A percentile compares a stretch with the other conserved stretches of the same genome.
Evolutionary conservation across 306 rosid species (phyloP).

Genomic region (Castanea mollissima): DNA sequence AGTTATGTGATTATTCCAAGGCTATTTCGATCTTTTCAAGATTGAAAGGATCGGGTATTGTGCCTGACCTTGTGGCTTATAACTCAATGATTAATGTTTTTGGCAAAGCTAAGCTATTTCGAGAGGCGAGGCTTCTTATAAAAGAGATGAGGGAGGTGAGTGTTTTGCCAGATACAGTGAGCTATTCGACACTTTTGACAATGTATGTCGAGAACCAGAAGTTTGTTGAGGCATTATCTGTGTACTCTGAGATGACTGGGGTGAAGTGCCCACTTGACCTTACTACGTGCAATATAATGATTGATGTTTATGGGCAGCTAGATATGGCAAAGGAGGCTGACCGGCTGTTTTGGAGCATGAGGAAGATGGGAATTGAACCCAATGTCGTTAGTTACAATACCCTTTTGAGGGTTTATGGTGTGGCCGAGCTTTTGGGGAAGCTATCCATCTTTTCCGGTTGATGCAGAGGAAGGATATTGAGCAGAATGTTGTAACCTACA

Average conservation of each 20-base stretch:
- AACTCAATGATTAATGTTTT: slow-evolving; percentile 84
- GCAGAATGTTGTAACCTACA: slow-evolving; percentile 84
- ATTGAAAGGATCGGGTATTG: slow-evolving; percentile 54
- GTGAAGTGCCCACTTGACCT: slow-evolving; percentile 61
- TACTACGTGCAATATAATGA: slow-evolving; percentile 83
- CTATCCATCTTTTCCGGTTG: slow-evolving; percentile 81
- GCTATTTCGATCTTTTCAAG: slow-evolving; percentile 73
- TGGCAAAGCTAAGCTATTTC: slow-evolving; percentile 84
- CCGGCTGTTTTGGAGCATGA: slow-evolving; percentile 89
- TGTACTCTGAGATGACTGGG: slow-evolving; percentile 77
- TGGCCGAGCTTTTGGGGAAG: slow-evolving; percentile 89
- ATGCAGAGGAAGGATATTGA: slow-evolving; percentile 77
- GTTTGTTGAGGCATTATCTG: slow-evolving; percentile 80
- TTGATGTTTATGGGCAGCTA: slow-evolving; percentile 94
- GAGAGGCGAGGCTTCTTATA: slow-evolving; percentile 70
- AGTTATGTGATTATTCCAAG: slow-evolving; percentile 74
- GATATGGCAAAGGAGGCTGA: slow-evolving; percentile 94
- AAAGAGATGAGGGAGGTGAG: slow-evolving; percentile 70
- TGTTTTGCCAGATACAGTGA: slow-evolving; percentile 64
- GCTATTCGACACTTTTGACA: slow-evolving; percentile 69
- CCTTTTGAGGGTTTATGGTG: slow-evolving; percentile 88
- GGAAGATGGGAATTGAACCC: slow-evolving; percentile 81
- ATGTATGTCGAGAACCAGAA: slow-evolving; percentile 72
- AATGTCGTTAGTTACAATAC: slow-evolving; percentile 88
- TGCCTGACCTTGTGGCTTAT: slow-evolving; percentile 76